These are phyloP conservation scores for Scopulariopsis brevicaulis DNA, from an alignment of 2,329 filamentous ascomycete genomes.

Conservation along the genomic window DNA sequence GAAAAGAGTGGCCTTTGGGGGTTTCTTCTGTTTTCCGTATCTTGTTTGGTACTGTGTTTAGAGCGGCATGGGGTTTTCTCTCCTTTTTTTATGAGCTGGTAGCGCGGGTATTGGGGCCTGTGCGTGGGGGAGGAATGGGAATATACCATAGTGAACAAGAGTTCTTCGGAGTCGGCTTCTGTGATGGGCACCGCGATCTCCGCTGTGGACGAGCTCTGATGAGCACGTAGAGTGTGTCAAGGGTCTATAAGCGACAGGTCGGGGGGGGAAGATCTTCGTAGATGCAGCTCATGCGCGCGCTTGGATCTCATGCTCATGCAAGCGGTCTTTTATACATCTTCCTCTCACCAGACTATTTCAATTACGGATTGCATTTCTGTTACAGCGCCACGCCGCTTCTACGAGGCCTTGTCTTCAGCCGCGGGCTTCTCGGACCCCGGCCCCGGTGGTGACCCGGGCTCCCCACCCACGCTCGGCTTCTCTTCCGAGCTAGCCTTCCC, in stretches of 20 bases:
- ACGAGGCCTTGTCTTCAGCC: background rate
- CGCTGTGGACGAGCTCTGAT: no score
- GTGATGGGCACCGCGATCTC: no score
- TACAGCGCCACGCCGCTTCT: no score
- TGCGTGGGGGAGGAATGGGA: background rate
- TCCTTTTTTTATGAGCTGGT: background rate
- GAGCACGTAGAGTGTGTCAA: no score
- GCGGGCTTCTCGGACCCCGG: background rate
- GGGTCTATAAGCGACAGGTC: no score
- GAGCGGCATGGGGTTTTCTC: background rate
- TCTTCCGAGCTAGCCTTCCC: background rate
- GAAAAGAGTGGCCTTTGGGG: background rate
- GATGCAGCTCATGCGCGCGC: no score
- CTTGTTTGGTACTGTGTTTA: background rate
- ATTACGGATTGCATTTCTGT: no score
- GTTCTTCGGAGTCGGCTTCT: no score
- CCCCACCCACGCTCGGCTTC: background rate
- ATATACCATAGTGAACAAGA: background rate
- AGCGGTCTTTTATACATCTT: no score
- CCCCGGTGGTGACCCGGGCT: background rate
- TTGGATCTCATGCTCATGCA: no score
- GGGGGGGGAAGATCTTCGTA: no score
- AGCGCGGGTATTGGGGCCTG: background rate
- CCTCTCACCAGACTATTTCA: no score
- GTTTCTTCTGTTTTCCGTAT: background rate